Conservation (phyloP, 495 filamentous ascomycete genomes). For the Trichoderma reesei region DNA sequence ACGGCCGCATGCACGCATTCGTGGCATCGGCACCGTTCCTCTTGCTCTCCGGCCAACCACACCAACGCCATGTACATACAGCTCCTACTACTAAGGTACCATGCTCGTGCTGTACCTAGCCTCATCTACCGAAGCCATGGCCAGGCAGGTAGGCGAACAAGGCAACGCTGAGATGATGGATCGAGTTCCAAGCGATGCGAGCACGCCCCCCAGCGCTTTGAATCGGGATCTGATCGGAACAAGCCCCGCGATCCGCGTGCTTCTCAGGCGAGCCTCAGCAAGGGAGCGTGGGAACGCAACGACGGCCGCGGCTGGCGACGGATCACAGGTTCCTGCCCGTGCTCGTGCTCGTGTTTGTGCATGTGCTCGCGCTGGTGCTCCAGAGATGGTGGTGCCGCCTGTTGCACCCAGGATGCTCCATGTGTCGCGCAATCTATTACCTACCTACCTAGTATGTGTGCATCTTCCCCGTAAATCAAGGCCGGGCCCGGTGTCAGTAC, state of each 20-base stretch:
- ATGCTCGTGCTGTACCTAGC: background rate
- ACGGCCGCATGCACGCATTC: slow-evolving; percentile 2
- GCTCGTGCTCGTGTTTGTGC: background rate
- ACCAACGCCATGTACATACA: no score
- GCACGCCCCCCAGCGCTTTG: slow-evolving; percentile 6
- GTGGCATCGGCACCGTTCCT: background rate
- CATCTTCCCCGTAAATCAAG: no score
- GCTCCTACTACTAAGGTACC: no score
- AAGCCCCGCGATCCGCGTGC: slow-evolving; percentile 3
- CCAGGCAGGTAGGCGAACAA: no score
- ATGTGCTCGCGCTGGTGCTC: background rate
- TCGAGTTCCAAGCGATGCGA: background rate
- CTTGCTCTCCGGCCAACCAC: background rate
- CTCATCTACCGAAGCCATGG: no score
- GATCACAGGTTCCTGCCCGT: background rate
- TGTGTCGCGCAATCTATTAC: no score
- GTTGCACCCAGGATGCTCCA: no score
- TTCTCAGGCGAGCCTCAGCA: slow-evolving; percentile 1
- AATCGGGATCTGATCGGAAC: slow-evolving; percentile 9
- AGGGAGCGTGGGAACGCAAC: background rate
- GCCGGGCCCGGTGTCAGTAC: no score
- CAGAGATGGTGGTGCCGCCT: background rate
- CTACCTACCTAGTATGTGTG: no score
- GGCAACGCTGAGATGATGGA: background rate
- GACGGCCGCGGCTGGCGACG: background rate